Base-by-base conservation (phyloP, 352 stramenopile genomes). In the Pythium guiyangense region DNA sequence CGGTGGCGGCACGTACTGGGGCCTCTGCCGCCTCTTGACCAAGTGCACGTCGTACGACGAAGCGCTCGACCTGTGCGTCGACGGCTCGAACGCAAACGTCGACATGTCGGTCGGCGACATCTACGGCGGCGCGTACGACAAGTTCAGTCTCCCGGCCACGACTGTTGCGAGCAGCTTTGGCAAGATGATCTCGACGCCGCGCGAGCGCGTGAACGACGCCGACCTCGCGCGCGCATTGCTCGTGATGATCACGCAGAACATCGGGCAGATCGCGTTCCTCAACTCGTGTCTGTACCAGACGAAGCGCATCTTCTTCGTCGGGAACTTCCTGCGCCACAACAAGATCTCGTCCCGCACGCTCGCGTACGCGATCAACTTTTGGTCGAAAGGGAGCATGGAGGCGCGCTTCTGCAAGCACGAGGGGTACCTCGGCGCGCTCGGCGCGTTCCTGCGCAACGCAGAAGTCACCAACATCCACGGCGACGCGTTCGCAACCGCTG, bases 51-150 rank as follows among this genome's bases (percentile, higher is more conserved):
- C 82, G 54, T 95, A 91, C 61, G 86, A 95, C 63, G 86, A 93
- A 57, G 86, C 84, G 20, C 66, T 95, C 40, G 84, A 95, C 52
- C 71, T 91, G 45, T 84, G 78, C 42, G 86, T 92, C 10, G 63
- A 88, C 55, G 86, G 86, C 45, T 81, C 79, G 52, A 94, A 94
- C 64, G 69, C 83, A 55, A 79, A 79, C 22, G 93, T 99, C 11
- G 95, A 99, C 71, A 98, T 99, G 92, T 97, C 97, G 63, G 97
- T 99, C 35, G 94, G 95, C 26, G 97, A 99, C 70, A 99, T 99
- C 64, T 99, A 99, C 70, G 97, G 97, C 12, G 85, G 88, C 50
- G 88, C 91, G 40, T 98, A 98, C 77, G 92, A 96, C 26, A 96
- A 96, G 58, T 97, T 97, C 53, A 92, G 97, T 46, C 69, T 98